Evolutionary conservation across 495 filamentous ascomycete species (phyloP).

Genomic region (Pyrenula aspistea): DNA sequence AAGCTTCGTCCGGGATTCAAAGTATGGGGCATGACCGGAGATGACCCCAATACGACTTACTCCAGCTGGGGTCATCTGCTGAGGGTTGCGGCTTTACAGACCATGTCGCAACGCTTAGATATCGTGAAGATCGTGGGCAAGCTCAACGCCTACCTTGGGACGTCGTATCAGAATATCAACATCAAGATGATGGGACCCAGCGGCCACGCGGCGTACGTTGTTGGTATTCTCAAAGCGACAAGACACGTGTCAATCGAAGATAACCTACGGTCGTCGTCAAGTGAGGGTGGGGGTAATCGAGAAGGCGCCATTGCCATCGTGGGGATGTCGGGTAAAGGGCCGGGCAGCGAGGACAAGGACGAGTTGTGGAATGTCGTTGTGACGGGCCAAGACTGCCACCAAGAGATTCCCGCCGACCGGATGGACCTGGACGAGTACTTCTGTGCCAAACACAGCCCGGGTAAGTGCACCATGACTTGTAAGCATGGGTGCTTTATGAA

Average conservation of each 20-base stretch:
- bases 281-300: not conserved
- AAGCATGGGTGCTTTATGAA: constrained; percentile 16
- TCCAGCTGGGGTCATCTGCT: not conserved
- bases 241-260: not conserved
- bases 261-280: not conserved
- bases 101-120: not conserved
- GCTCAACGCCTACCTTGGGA: not conserved
- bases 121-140: not conserved
- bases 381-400: constrained; percentile 10
- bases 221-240: not conserved
- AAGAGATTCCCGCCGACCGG: constrained; percentile 11
- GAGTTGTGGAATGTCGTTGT: constrained; percentile 19
- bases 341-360: constrained; percentile 17
- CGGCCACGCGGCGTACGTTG: not conserved
- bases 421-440: constrained; percentile 10
- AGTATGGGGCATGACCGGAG: not conserved
- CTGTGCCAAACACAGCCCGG: constrained; percentile 3
- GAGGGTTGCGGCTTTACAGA: not conserved
- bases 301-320: constrained; percentile 22
- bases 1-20: not conserved
- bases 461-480: constrained; percentile 13
- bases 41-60: not conserved
- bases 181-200: not conserved
- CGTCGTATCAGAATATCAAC: not conserved
- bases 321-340: constrained; percentile 26